These are phyloP conservation scores for Aegilops tauschii DNA, from an alignment of 176 grass and related monocot species.

Conservation along the genomic window DNA sequence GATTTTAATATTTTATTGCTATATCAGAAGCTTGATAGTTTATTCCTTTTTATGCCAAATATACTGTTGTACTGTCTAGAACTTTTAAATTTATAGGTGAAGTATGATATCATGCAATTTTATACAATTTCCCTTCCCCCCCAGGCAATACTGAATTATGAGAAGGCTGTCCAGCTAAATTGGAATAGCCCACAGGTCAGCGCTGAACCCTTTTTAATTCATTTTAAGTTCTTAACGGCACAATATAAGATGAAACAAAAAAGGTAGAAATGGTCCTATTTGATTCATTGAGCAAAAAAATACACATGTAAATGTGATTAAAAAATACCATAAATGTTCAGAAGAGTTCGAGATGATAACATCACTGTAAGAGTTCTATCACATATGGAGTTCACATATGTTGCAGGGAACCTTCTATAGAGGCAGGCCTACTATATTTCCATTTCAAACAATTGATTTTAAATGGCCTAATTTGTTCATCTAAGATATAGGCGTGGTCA, in stretches of 20 bases:
- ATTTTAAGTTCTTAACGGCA: conserved; percentile 11
- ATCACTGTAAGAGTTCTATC: background rate
- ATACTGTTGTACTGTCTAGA: background rate
- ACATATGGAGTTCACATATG: background rate
- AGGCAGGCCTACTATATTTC: background rate
- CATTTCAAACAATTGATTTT: background rate
- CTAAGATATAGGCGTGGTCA: background rate
- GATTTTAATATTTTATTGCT: background rate
- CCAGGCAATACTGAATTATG: conserved; percentile 94
- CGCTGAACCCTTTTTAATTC: background rate
- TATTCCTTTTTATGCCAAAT: background rate
- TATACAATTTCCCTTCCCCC: background rate
- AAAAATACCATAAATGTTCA: background rate
- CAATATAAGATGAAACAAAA: background rate
- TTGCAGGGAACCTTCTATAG: background rate
- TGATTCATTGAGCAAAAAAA: conserved; percentile 18
- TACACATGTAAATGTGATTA: background rate
- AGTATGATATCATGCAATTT: conserved; percentile 8
- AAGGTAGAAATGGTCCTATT: background rate
- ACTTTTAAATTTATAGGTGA: conserved; percentile 13
- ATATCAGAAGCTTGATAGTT: background rate
- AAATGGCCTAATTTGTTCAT: background rate
- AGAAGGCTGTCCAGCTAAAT: conserved; percentile 94
- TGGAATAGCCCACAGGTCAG: conserved; percentile 99
- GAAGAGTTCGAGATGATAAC: background rate